Evolutionary conservation across 2,329 filamentous ascomycete genomes (phyloP).

Genomic region (Aschersonia sp.): DNA sequence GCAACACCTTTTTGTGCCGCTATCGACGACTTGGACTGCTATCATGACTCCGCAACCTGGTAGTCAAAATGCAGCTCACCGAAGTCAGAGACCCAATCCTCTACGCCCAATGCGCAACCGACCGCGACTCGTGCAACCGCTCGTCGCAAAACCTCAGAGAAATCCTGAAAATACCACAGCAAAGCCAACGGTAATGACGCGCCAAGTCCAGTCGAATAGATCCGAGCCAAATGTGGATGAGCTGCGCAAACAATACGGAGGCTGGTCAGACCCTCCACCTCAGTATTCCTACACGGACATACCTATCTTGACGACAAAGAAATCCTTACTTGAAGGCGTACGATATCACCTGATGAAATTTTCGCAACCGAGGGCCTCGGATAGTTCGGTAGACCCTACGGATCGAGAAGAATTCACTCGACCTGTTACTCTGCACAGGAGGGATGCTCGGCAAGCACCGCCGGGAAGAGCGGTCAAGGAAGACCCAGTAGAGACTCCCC

Average conservation of each 20-base stretch:
- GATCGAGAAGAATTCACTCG: slow-evolving; percentile 69
- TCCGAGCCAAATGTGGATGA: slow-evolving; percentile 22
- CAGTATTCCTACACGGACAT: slow-evolving; percentile 34
- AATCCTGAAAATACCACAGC: slow-evolving; percentile 11
- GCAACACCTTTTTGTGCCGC: not conserved
- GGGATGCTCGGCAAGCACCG: slow-evolving; percentile 61
- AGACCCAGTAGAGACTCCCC: slow-evolving; percentile 29
- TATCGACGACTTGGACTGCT: not conserved
- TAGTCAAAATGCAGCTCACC: slow-evolving; percentile 17
- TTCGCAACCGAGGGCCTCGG: slow-evolving; percentile 36
- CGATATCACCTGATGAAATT: slow-evolving; percentile 84
- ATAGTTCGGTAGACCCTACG: slow-evolving; percentile 52
- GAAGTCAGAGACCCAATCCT: slow-evolving; percentile 18
- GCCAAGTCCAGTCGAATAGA: slow-evolving; percentile 8
- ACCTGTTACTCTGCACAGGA: slow-evolving; percentile 76
- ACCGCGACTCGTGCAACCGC: slow-evolving; percentile 38
- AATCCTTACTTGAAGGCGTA: slow-evolving; percentile 61
- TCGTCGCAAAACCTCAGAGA: slow-evolving; percentile 45
- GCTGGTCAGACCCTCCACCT: slow-evolving; percentile 41
- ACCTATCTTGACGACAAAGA: slow-evolving; percentile 73
- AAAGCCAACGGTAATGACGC: slow-evolving; percentile 1
- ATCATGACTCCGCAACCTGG: slow-evolving; percentile 31
- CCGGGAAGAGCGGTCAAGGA: slow-evolving; percentile 50
- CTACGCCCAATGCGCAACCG: slow-evolving; percentile 24
- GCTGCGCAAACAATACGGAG: slow-evolving; percentile 32